Conservation (phyloP, 768 basidiomycete genomes). For the Ramaria sp. region DNA sequence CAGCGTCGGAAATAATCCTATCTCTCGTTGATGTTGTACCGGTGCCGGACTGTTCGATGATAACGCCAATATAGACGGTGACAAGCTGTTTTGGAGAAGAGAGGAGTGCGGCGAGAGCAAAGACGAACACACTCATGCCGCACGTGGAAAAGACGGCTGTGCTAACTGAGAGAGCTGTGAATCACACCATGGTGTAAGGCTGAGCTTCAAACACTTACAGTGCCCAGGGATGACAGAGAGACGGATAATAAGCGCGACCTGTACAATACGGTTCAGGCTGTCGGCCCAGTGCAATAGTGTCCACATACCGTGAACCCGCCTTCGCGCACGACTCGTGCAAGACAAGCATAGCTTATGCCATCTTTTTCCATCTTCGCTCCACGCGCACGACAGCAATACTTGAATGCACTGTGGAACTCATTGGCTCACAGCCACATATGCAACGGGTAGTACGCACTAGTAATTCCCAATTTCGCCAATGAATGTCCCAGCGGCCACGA, state of each 20-base stretch:
- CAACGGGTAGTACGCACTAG: slow-evolving; percentile 39
- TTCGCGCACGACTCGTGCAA: slow-evolving; percentile 56
- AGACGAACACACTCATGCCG: slow-evolving; percentile 74
- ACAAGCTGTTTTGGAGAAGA: slow-evolving; percentile 87
- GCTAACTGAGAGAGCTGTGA: slow-evolving; percentile 43
- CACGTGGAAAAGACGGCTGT: slow-evolving; percentile 84
- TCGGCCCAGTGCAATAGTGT: background rate
- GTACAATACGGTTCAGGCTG: slow-evolving; percentile 8
- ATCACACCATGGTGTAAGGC: background rate
- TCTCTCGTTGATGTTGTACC: slow-evolving; percentile 32
- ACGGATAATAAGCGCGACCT: slow-evolving; percentile 62
- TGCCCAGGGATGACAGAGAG: slow-evolving; percentile 81
- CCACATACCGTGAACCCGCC: slow-evolving; percentile 61
- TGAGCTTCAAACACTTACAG: slow-evolving; percentile 35
- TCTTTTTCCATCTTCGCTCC: slow-evolving; percentile 63
- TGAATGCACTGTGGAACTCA: slow-evolving; percentile 52
- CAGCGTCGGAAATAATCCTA: slow-evolving; percentile 56
- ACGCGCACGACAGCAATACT: slow-evolving; percentile 61
- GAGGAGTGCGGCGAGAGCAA: slow-evolving; percentile 67
- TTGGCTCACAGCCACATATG: background rate
- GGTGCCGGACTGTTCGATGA: slow-evolving; percentile 36
- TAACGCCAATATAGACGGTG: slow-evolving; percentile 83
- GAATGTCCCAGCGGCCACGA: slow-evolving; percentile 75
- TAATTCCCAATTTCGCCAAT: slow-evolving; percentile 83
- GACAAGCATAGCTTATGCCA: slow-evolving; percentile 43